phyloP scores from a whole-genome alignment of 2,329 filamentous ascomycete species.

The Verticillium dahliae region DNA sequence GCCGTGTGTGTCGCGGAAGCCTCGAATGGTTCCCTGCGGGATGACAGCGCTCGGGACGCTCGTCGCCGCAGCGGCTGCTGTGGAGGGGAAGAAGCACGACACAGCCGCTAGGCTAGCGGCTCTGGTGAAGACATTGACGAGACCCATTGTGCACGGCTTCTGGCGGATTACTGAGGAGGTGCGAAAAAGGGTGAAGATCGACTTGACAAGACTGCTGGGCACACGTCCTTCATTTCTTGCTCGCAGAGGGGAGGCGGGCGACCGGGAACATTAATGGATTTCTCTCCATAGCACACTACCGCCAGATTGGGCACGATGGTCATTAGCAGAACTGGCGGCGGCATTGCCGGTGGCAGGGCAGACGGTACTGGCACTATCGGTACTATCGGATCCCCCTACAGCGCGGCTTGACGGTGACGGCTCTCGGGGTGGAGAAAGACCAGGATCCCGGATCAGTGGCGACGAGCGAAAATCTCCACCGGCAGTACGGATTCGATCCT shows the following conservation, averaged over 20 bases:
- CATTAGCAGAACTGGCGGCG: neutral
- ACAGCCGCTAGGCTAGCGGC: conserved; percentile 1
- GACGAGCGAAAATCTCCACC: neutral
- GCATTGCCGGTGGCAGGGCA: neutral
- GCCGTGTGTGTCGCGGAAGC: conserved; percentile 24
- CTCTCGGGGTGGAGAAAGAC: neutral
- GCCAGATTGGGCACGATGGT: neutral
- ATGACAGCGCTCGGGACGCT: conserved; percentile 9
- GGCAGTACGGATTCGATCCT: neutral
- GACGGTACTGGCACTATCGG: neutral
- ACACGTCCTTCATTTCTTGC: neutral
- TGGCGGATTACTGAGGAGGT: neutral
- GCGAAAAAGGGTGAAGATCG: neutral
- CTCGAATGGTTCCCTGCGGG: conserved; percentile 24
- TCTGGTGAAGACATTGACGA: conserved; percentile 1
- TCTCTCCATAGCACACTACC: neutral
- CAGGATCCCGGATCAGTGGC: neutral
- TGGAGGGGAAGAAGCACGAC: conserved; percentile 1
- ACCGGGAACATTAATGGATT: neutral
- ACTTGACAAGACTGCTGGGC: neutral
- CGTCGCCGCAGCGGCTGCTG: neutral
- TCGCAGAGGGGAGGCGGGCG: neutral
- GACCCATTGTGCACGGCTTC: conserved; percentile 3
- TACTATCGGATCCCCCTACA: neutral
- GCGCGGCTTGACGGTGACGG: conserved; percentile 1